These are phyloP conservation scores for Leishmania mexicana DNA, from an alignment of 208 protist species.

Conservation along the genomic window DNA sequence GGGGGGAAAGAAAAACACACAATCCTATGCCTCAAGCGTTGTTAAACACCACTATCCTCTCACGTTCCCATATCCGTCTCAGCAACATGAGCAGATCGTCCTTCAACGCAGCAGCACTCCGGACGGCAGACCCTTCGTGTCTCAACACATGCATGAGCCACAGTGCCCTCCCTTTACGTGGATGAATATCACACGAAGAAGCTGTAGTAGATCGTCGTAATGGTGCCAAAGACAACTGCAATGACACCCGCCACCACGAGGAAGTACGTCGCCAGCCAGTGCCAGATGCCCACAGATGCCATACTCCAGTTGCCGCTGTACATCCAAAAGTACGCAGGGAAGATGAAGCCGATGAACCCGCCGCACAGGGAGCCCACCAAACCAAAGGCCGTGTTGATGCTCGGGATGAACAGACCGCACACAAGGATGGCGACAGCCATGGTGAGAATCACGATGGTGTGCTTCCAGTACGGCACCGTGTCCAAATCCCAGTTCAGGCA, in stretches of 20 bases:
- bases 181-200: slow-evolving; percentile 11
- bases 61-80: too few relatives aligned
- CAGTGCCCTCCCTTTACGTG: neutral
- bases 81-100: too few relatives aligned
- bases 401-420: slow-evolving; percentile 51
- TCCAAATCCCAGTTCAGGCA: slow-evolving; percentile 57
- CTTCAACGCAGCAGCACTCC: too few relatives aligned
- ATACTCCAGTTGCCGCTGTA: slow-evolving; percentile 68
- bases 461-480: slow-evolving; percentile 70
- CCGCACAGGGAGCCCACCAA: slow-evolving; percentile 8
- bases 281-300: slow-evolving; percentile 45
- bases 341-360: slow-evolving; percentile 10
- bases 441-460: slow-evolving; percentile 36
- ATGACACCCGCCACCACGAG: slow-evolving; percentile 63
- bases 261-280: slow-evolving; percentile 48
- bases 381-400: slow-evolving; percentile 35
- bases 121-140: too few relatives aligned
- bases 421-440: slow-evolving; percentile 29
- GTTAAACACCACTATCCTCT: too few relatives aligned
- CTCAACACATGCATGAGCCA: too few relatives aligned
- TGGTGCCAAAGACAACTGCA: slow-evolving; percentile 70
- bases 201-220: slow-evolving; percentile 47
- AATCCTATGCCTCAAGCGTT: too few relatives aligned
- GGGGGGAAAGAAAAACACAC: too few relatives aligned
- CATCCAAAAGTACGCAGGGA: slow-evolving; percentile 51